A percentile compares a stretch with the other conserved stretches of the same genome.
Evolutionary conservation across 176 grass and related monocot species (phyloP).

Genomic region (Dendrocalamus sinicus): DNA sequence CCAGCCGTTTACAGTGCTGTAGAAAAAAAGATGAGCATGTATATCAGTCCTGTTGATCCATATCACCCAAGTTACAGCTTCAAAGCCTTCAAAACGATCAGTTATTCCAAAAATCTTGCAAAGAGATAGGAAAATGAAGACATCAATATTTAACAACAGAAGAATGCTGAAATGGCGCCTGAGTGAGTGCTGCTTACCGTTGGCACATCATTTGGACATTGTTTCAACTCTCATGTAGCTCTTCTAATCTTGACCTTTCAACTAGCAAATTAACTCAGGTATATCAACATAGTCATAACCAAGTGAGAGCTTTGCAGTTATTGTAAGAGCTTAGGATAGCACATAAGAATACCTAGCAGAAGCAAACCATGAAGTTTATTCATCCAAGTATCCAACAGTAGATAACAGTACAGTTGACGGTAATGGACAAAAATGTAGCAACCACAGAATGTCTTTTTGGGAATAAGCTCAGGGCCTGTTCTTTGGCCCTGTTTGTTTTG

Average conservation of each 20-base stretch:
- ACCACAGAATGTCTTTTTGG: not conserved
- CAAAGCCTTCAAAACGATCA: slow-evolving; percentile 7
- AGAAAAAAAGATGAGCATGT: not conserved
- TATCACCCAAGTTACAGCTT: not conserved
- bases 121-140: not conserved
- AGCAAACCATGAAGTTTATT: not conserved
- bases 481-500: too few relatives aligned
- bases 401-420: not conserved
- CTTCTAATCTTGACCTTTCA: not conserved
- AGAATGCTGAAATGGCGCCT: not conserved
- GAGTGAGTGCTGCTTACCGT: not conserved
- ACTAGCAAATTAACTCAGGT: slow-evolving; percentile 5
- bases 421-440: not conserved
- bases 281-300: not conserved
- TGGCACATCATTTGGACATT: not conserved
- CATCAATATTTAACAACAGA: not conserved
- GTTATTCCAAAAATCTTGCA: not conserved
- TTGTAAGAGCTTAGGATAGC: not conserved
- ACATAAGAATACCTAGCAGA: not conserved
- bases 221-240: not conserved
- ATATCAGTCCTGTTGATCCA: not conserved
- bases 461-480: not conserved
- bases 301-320: not conserved
- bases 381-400: not conserved
- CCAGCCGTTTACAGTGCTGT: not conserved